phyloP scores from a whole-genome alignment of 2,329 filamentous ascomycete genomes.

The Rhinocladiella similis region DNA sequence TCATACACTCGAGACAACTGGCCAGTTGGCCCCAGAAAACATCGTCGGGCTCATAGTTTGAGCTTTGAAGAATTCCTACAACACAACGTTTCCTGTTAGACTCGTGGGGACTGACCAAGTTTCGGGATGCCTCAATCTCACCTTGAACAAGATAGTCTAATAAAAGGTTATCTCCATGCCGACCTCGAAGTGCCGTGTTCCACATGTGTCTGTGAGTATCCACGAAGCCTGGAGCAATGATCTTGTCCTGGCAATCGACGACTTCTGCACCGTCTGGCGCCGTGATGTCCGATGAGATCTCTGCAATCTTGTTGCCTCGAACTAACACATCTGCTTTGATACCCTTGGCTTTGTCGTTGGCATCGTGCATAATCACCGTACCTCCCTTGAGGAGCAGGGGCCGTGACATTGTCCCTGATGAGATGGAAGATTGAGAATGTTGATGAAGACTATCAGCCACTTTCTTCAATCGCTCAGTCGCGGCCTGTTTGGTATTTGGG shows the following conservation, averaged over 20 bases:
- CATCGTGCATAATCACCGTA: constrained; percentile 11
- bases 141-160: constrained; percentile 10
- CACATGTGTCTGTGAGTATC: constrained; percentile 41
- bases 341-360: not conserved
- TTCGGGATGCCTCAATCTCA: not conserved
- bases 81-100: no score
- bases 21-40: constrained; percentile 41
- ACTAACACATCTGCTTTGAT: no score
- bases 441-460: no score
- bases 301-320: no score
- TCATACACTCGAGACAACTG: constrained; percentile 7
- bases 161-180: constrained; percentile 8
- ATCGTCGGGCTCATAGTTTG: constrained; percentile 39
- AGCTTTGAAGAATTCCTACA: constrained; percentile 36
- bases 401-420: not conserved
- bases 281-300: no score
- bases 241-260: constrained; percentile 39
- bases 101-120: no score
- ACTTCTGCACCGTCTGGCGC: no score
- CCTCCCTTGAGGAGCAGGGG: constrained; percentile 15
- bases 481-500: no score
- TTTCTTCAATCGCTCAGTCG: no score
- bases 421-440: no score
- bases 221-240: constrained; percentile 33
- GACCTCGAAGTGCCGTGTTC: constrained; percentile 6